A percentile compares a stretch with the other conserved stretches of the same genome.
phyloP scores from a whole-genome alignment of 495 filamentous ascomycete species.

The Thermothielavioides terrestris region DNA sequence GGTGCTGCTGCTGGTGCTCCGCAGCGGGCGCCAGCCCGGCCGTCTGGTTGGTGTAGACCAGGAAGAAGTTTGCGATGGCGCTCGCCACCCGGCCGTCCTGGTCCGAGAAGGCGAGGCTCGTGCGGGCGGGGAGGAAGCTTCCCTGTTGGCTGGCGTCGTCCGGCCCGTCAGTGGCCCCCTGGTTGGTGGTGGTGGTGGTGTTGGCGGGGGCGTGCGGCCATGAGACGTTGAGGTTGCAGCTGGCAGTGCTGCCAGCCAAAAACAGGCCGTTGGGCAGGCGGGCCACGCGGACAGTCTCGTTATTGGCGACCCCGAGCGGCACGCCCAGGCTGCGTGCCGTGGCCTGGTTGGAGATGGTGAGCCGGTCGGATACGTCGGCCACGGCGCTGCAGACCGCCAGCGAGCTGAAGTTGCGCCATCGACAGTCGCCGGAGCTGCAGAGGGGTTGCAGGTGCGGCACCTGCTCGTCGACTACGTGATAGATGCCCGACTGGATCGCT shows the following conservation, averaged over 20 bases:
- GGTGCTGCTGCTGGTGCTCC: neutral
- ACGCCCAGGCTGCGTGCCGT: neutral
- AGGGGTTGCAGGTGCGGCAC: slow-evolving; percentile 13
- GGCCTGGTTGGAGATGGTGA: slow-evolving; percentile 14
- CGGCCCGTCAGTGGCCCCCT: too few relatives aligned
- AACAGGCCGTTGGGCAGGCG: slow-evolving; percentile 20
- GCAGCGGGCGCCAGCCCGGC: neutral
- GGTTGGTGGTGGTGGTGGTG: neutral
- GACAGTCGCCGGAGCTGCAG: slow-evolving; percentile 41
- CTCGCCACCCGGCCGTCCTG: slow-evolving; percentile 8
- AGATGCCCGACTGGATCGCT: slow-evolving; percentile 35
- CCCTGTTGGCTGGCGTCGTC: neutral
- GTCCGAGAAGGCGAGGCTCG: slow-evolving; percentile 16
- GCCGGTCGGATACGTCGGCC: slow-evolving; percentile 28
- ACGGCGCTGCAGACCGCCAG: slow-evolving; percentile 37
- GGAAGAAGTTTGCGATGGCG: slow-evolving; percentile 20
- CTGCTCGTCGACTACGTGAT: slow-evolving; percentile 21
- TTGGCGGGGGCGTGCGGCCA: neutral
- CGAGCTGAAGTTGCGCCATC: slow-evolving; percentile 35
- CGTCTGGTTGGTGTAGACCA: slow-evolving; percentile 20
- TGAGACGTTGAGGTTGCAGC: slow-evolving; percentile 21
- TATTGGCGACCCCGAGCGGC: neutral
- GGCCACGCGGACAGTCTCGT: slow-evolving; percentile 7
- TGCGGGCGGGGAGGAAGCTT: slow-evolving; percentile 11
- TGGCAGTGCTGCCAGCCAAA: slow-evolving; percentile 12